These are phyloP conservation scores for Cutaneotrichosporon curvatum DNA, from an alignment of 1,284 basidiomycete genomes.

Conservation along the genomic window DNA sequence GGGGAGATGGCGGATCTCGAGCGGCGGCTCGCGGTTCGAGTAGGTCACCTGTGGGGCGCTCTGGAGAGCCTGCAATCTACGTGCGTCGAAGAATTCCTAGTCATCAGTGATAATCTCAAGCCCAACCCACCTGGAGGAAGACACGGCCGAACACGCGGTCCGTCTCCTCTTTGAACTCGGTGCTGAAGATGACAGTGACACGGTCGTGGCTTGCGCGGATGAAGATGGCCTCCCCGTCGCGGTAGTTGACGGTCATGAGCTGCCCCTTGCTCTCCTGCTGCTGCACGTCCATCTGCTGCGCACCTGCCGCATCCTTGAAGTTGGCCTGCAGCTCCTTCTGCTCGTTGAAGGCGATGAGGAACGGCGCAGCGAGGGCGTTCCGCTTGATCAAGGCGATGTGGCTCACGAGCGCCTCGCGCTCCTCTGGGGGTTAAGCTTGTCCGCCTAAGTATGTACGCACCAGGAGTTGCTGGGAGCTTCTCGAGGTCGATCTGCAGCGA, in stretches of 20 bases:
- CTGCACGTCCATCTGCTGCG: conserved; percentile 47
- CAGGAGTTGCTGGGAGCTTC: conserved; percentile 65
- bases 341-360: conserved; percentile 80
- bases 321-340: conserved; percentile 74
- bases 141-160: conserved; percentile 95
- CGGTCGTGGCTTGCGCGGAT: conserved; percentile 88
- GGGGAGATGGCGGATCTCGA: conserved; percentile 83
- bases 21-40: conserved; percentile 86
- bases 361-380: conserved; percentile 90
- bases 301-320: conserved; percentile 38
- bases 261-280: conserved; percentile 58
- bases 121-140: conserved; percentile 74
- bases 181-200: conserved; percentile 96
- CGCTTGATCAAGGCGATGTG: conserved; percentile 84
- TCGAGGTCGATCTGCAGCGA: conserved; percentile 82
- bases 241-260: conserved; percentile 88
- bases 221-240: conserved; percentile 95
- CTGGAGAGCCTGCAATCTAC: conserved; percentile 85
- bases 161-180: conserved; percentile 94
- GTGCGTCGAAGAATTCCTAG: conserved; percentile 97
- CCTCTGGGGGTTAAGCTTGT: conserved; percentile 52
- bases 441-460: conserved; percentile 58
- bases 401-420: conserved; percentile 68
- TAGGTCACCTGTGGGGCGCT: conserved; percentile 98
- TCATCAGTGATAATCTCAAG: too few relatives aligned